These are phyloP conservation scores for Exserohilum rostratum DNA, from an alignment of 2,329 filamentous ascomycete genomes.

Conservation along the genomic window DNA sequence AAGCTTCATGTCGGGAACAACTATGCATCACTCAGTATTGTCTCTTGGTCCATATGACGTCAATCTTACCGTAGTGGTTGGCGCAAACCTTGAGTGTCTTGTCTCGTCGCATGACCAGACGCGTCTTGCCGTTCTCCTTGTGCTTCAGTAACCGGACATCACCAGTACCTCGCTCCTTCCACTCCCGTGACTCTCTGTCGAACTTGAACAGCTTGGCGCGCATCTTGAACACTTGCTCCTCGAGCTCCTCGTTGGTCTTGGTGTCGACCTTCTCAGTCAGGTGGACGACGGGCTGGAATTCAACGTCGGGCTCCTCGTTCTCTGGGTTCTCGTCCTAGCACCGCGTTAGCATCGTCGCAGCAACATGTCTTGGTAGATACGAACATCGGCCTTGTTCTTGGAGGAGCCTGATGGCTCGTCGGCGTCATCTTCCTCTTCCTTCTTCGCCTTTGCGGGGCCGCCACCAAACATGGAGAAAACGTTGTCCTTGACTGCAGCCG, in stretches of 20 bases:
- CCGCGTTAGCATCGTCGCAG: constrained; percentile 16
- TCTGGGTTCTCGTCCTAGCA: constrained; percentile 74
- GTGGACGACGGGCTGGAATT: constrained; percentile 96
- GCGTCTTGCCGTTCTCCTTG: constrained; percentile 97
- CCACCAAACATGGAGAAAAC: constrained; percentile 99
- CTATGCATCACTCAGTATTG: constrained; percentile 55
- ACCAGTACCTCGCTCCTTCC: constrained; percentile 98
- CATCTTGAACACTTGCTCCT: constrained; percentile 99
- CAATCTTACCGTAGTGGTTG: constrained; percentile 91
- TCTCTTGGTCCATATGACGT: constrained; percentile 7
- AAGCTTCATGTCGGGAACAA: constrained; percentile 98
- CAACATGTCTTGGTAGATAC: constrained; percentile 8
- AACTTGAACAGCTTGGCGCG: constrained; percentile 99
- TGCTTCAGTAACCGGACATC: constrained; percentile 97
- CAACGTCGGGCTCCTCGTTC: constrained; percentile 89
- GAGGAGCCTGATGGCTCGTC: constrained; percentile 86
- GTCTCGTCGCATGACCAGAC: constrained; percentile 97
- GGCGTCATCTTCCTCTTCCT: constrained; percentile 71
- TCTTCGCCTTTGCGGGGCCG: constrained; percentile 95
- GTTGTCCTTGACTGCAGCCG: constrained; percentile 56
- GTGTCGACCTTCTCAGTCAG: constrained; percentile 96
- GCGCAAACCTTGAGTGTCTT: constrained; percentile 99
- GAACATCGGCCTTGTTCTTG: constrained; percentile 55
- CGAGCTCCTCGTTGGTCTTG: constrained; percentile 97
- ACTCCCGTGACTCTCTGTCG: constrained; percentile 87